phyloP scores from a whole-genome alignment of 2,329 filamentous ascomycete genomes.

The Cladosporium oxysporum region DNA sequence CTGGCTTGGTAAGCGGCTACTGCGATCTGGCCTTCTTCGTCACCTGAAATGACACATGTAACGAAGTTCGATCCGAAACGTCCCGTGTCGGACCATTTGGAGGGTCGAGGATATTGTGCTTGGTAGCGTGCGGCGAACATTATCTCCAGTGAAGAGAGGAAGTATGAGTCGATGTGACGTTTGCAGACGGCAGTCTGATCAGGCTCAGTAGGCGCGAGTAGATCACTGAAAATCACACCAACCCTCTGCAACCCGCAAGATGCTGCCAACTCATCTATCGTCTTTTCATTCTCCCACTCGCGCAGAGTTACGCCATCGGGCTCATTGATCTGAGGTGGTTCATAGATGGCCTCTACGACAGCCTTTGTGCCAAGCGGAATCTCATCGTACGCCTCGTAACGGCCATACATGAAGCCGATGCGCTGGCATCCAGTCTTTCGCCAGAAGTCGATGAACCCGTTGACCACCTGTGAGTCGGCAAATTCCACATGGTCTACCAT shows the following conservation, averaged over 20 bases:
- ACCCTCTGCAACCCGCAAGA: constrained; percentile 85
- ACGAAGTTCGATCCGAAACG: constrained; percentile 95
- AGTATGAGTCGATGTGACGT: constrained; percentile 93
- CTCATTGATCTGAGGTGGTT: constrained; percentile 89
- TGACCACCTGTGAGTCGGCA: constrained; percentile 77
- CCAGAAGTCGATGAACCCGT: constrained; percentile 92
- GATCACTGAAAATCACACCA: constrained; percentile 92
- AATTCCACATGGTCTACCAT: constrained; percentile 99
- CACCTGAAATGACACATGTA: constrained; percentile 92
- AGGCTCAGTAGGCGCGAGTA: constrained; percentile 70
- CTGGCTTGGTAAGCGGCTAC: constrained; percentile 94
- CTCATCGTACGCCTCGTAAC: constrained; percentile 86
- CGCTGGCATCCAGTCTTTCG: constrained; percentile 80
- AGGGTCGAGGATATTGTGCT: constrained; percentile 81
- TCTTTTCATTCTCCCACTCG: constrained; percentile 81
- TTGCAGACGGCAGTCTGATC: constrained; percentile 88
- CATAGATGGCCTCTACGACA: constrained; percentile 94
- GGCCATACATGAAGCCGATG: constrained; percentile 86
- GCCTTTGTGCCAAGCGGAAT: constrained; percentile 94
- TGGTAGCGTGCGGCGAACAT: constrained; percentile 86
- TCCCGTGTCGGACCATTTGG: constrained; percentile 96
- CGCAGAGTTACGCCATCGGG: constrained; percentile 82
- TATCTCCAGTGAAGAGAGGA: constrained; percentile 87
- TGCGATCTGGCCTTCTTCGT: constrained; percentile 82
- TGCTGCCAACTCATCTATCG: constrained; percentile 76